phyloP scores from a whole-genome alignment of 129 eudicot species.

The Calendula officinalis region DNA sequence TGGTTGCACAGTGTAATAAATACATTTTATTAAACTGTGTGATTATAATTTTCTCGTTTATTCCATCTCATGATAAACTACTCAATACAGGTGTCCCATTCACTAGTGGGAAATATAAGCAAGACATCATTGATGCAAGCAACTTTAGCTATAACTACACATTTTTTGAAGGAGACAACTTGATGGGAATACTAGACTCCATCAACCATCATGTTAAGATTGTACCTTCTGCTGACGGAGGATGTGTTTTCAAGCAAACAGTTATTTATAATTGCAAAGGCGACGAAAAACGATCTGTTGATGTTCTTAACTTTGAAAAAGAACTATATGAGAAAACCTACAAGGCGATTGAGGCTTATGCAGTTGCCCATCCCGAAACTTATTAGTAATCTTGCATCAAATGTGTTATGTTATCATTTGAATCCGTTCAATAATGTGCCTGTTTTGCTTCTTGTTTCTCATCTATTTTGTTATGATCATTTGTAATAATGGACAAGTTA shows the following conservation, averaged over 20 bases:
- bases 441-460: too few species aligned
- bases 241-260: slow-evolving; percentile 9
- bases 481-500: too few species aligned
- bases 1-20: too few species aligned
- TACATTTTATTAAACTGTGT: too few species aligned
- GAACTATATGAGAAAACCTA: slow-evolving; percentile 25
- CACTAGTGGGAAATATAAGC: slow-evolving; percentile 14
- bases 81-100: slow-evolving; percentile 7
- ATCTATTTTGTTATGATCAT: too few species aligned
- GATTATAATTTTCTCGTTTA: too few species aligned
- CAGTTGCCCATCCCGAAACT: too few species aligned
- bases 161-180: slow-evolving; percentile 21
- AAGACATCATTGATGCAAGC: slow-evolving; percentile 11
- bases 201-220: slow-evolving; percentile 18
- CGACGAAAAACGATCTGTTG: slow-evolving; percentile 10
- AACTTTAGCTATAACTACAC: background rate
- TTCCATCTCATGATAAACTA: background rate
- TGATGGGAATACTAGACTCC: slow-evolving; percentile 26
- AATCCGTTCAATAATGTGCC: too few species aligned
- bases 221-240: slow-evolving; percentile 11
- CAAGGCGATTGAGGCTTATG: slow-evolving; percentile 13
- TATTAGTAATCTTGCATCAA: too few species aligned
- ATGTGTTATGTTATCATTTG: too few species aligned
- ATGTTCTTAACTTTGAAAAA: slow-evolving; percentile 15
- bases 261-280: slow-evolving; percentile 24